A percentile compares a stretch with the other conserved stretches of the same genome.
Evolutionary conservation across 2,329 filamentous ascomycete species (phyloP).

Genomic region (Dryadomyces quercus-mongolicae): DNA sequence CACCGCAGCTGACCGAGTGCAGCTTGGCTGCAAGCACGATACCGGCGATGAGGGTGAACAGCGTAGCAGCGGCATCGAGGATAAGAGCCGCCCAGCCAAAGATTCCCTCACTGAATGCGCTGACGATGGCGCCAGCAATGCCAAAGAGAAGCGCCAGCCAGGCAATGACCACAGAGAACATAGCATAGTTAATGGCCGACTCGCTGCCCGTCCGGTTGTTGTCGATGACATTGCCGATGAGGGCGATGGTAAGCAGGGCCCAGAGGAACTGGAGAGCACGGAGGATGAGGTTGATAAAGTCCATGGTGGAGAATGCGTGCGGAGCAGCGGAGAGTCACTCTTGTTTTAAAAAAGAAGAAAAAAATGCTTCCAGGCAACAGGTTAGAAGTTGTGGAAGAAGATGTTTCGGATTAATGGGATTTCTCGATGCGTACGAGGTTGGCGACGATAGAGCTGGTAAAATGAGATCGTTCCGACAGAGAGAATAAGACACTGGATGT

Average conservation of each 20-base stretch:
- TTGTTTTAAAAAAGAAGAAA: neutral
- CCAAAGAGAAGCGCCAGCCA: slow-evolving; percentile 57
- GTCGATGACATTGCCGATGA: slow-evolving; percentile 47
- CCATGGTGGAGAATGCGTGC: slow-evolving; percentile 22
- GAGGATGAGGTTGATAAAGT: slow-evolving; percentile 31
- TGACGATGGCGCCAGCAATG: slow-evolving; percentile 41
- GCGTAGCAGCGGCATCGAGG: slow-evolving; percentile 44
- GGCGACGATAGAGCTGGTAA: too few species aligned
- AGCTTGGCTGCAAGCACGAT: slow-evolving; percentile 62
- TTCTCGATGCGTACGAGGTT: too few species aligned
- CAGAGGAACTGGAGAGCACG: slow-evolving; percentile 38
- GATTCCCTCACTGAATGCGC: slow-evolving; percentile 24
- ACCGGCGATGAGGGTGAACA: slow-evolving; percentile 61
- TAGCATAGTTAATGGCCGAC: slow-evolving; percentile 48
- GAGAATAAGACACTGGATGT: too few species aligned
- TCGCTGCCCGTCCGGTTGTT: slow-evolving; percentile 30
- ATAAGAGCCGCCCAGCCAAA: slow-evolving; percentile 40
- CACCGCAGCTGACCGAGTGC: slow-evolving; percentile 54
- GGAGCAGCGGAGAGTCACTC: too few species aligned
- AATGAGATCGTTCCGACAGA: too few species aligned
- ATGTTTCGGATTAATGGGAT: too few species aligned
- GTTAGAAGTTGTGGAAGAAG: too few species aligned
- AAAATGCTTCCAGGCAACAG: neutral
- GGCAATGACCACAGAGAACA: slow-evolving; percentile 56
- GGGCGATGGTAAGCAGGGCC: slow-evolving; percentile 39